These are phyloP conservation scores for Eimeria maxima DNA, from an alignment of 169 alveolate species.

Conservation along the genomic window DNA sequence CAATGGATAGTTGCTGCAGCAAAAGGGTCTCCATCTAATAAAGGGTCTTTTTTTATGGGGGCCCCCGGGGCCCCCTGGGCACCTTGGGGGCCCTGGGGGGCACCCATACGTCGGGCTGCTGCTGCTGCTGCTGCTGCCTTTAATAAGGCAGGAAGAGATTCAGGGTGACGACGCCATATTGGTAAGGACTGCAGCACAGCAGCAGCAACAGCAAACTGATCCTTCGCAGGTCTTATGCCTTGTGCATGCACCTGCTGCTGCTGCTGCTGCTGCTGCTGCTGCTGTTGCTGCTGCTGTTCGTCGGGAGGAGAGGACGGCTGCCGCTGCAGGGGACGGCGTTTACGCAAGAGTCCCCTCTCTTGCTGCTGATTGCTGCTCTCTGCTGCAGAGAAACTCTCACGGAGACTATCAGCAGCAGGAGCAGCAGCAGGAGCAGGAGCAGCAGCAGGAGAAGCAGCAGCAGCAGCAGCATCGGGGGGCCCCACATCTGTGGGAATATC, in stretches of 20 bases:
- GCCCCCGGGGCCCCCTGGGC: background rate
- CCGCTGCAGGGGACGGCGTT: background rate
- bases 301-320: background rate
- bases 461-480: no score
- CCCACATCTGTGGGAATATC: background rate
- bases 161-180: slow-evolving; percentile 37
- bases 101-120: background rate
- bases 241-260: background rate
- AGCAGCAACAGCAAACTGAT: background rate
- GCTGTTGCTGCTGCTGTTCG: slow-evolving; percentile 36
- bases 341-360: background rate
- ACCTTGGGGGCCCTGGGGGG: no score
- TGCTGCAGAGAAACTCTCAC: no score
- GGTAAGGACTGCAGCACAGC: slow-evolving; percentile 54
- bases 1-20: slow-evolving; percentile 21
- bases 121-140: no score
- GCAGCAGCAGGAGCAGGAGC: no score
- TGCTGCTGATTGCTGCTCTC: no score
- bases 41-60: background rate
- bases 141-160: background rate
- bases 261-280: background rate
- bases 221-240: background rate
- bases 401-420: no score
- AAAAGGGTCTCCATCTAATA: slow-evolving; percentile 33
- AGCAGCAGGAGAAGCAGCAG: no score